phyloP scores from a whole-genome alignment of 768 basidiomycete species.

The Auriscalpium vulgare region DNA sequence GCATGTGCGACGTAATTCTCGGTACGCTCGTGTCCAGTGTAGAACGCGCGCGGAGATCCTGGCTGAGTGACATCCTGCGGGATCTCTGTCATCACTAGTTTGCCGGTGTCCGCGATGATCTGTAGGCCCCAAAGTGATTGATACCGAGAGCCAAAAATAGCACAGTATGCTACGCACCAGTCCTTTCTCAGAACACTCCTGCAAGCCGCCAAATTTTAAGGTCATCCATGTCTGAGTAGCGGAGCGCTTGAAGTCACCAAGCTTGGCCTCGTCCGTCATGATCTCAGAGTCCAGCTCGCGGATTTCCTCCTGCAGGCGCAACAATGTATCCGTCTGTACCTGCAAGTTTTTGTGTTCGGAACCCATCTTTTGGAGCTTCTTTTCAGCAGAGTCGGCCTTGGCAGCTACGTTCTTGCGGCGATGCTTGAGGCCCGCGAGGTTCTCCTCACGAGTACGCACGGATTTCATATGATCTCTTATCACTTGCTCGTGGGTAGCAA shows the following conservation, averaged over 20 bases:
- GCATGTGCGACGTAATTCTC: constrained; percentile 59
- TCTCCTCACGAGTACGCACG: constrained; percentile 79
- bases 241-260: constrained; percentile 79
- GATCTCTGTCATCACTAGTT: constrained; percentile 50
- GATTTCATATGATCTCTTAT: constrained; percentile 72
- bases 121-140: constrained; percentile 14
- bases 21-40: constrained; percentile 57
- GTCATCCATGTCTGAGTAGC: constrained; percentile 65
- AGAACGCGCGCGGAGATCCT: constrained; percentile 67
- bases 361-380: constrained; percentile 84
- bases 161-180: constrained; percentile 24
- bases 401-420: constrained; percentile 55
- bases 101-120: constrained; percentile 51
- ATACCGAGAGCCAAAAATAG: background rate
- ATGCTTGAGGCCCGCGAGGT: constrained; percentile 66
- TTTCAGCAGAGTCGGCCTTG: constrained; percentile 79
- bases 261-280: constrained; percentile 66
- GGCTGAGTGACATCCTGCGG: constrained; percentile 75
- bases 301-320: constrained; percentile 69
- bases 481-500: constrained; percentile 60
- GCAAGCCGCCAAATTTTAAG: constrained; percentile 80
- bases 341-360: constrained; percentile 80
- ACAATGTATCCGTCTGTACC: constrained; percentile 65
- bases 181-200: constrained; percentile 82
- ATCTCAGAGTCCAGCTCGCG: constrained; percentile 74